phyloP scores from a whole-genome alignment of 148 eudicot genomes.

The Oxyria digyna region DNA sequence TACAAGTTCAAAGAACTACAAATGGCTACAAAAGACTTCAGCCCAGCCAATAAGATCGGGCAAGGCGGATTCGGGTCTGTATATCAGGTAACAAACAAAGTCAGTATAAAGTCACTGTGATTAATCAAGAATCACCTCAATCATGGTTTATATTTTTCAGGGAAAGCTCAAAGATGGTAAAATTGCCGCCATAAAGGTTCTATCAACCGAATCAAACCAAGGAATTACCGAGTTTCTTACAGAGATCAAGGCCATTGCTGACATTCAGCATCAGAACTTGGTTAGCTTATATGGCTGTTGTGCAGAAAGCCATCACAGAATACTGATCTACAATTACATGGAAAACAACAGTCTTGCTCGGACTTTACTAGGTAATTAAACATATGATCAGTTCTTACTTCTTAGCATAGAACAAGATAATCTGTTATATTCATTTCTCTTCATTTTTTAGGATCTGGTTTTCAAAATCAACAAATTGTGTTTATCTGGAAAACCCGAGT shows the following conservation, averaged over 20 bases:
- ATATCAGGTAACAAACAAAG: conserved; percentile 26
- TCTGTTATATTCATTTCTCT: neutral
- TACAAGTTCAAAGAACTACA: conserved; percentile 30
- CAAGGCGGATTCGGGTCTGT: conserved; percentile 54
- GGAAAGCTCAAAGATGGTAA: conserved; percentile 42
- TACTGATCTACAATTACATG: conserved; percentile 40
- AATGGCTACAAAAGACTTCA: conserved; percentile 33
- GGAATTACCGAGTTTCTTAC: conserved; percentile 38
- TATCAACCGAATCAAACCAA: conserved; percentile 39
- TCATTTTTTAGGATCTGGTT: conserved; percentile 18
- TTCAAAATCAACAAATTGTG: conserved; percentile 13
- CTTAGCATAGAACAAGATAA: neutral
- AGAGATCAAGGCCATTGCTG: conserved; percentile 36
- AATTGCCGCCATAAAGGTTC: conserved; percentile 40
- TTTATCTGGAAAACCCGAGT: conserved; percentile 30
- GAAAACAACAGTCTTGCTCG: conserved; percentile 42
- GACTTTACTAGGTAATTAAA: conserved; percentile 30
- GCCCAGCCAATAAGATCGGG: conserved; percentile 28
- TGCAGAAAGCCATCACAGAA: conserved; percentile 32
- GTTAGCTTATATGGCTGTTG: conserved; percentile 45
- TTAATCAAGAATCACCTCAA: neutral
- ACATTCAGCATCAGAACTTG: conserved; percentile 32
- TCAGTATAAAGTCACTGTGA: neutral
- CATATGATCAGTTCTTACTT: neutral
- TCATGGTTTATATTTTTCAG: conserved; percentile 10